A percentile compares a stretch with the other conserved stretches of the same genome.
Evolutionary conservation across 768 basidiomycete species (phyloP).

Genomic region (Rhizopogon vinicolor): DNA sequence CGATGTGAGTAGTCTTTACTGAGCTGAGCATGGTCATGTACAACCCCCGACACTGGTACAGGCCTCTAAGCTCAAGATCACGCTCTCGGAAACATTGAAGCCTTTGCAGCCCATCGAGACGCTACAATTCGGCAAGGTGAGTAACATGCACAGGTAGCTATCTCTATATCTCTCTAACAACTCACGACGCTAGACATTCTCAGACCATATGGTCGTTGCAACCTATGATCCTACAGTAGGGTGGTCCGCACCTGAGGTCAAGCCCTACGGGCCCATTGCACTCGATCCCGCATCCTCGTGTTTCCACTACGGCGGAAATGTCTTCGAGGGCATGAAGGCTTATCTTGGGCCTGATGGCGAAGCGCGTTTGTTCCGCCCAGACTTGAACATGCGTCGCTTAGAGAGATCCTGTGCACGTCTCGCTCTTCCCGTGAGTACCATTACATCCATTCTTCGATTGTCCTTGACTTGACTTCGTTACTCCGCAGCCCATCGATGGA

Average conservation of each 20-base stretch:
- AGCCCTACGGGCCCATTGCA: slow-evolving; percentile 57
- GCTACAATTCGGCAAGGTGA: slow-evolving; percentile 55
- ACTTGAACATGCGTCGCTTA: slow-evolving; percentile 83
- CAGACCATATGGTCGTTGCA: slow-evolving; percentile 75
- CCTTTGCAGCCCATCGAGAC: slow-evolving; percentile 42
- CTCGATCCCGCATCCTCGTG: slow-evolving; percentile 54
- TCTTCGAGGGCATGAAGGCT: slow-evolving; percentile 74
- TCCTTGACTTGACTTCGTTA: background rate
- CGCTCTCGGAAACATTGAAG: slow-evolving; percentile 43
- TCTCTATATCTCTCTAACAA: background rate
- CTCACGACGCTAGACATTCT: slow-evolving; percentile 38
- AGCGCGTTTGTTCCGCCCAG: slow-evolving; percentile 75
- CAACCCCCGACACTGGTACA: slow-evolving; percentile 15
- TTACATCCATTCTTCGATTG: background rate
- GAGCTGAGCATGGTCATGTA: no score
- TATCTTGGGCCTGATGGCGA: slow-evolving; percentile 67
- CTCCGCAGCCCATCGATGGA: slow-evolving; percentile 36
- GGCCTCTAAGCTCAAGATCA: slow-evolving; percentile 54
- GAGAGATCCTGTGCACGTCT: slow-evolving; percentile 62
- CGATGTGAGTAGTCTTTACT: slow-evolving; percentile 12
- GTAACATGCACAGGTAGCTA: slow-evolving; percentile 7
- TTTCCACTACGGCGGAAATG: slow-evolving; percentile 57
- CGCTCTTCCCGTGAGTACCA: slow-evolving; percentile 57
- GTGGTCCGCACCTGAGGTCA: slow-evolving; percentile 72
- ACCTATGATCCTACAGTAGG: slow-evolving; percentile 59